Percentiles rank a stretch among this genome's conserved stretches.
Evolutionary conservation across 805 yeast genomes (phyloP).

Genomic region (Starmera dryadoides): DNA sequence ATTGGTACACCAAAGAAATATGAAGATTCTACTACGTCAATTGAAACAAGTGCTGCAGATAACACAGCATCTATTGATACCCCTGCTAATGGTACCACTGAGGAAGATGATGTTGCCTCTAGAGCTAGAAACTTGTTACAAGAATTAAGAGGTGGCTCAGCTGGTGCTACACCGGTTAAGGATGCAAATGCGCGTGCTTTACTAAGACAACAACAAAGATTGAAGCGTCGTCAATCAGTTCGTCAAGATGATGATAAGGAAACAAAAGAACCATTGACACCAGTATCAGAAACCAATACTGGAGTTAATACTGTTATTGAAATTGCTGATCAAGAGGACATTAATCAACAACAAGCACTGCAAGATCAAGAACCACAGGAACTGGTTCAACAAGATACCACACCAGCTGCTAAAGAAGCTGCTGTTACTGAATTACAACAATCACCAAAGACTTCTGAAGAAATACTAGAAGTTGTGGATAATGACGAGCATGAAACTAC

Average conservation of each 20-base stretch:
- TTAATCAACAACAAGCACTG: too few relatives aligned
- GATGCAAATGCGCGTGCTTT: slow-evolving; percentile 32
- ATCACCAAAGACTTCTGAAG: too few relatives aligned
- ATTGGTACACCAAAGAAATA: slow-evolving; percentile 5
- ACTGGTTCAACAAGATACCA: too few relatives aligned
- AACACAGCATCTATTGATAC: slow-evolving; percentile 8
- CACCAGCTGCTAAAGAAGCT: too few relatives aligned
- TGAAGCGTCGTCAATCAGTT: slow-evolving; percentile 9
- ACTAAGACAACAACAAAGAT: slow-evolving; percentile 32
- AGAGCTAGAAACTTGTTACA: slow-evolving; percentile 59
- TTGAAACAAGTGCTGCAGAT: neutral
- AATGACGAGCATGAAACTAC: neutral
- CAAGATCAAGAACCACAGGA: too few relatives aligned
- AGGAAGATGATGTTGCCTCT: slow-evolving; percentile 38
- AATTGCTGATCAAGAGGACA: too few relatives aligned
- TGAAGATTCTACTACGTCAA: neutral
- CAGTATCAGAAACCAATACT: neutral
- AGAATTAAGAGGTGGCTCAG: slow-evolving; percentile 43
- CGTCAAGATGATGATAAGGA: neutral
- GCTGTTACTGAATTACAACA: too few relatives aligned
- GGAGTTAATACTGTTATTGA: neutral
- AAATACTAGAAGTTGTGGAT: neutral
- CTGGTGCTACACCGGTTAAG: slow-evolving; percentile 15
- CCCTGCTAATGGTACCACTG: neutral
- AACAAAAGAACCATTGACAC: neutral